Percentiles rank a stretch among this genome's conserved stretches.
Evolutionary conservation across 139 green algal species (phyloP).

Genomic region (Coelastrella sp.): DNA sequence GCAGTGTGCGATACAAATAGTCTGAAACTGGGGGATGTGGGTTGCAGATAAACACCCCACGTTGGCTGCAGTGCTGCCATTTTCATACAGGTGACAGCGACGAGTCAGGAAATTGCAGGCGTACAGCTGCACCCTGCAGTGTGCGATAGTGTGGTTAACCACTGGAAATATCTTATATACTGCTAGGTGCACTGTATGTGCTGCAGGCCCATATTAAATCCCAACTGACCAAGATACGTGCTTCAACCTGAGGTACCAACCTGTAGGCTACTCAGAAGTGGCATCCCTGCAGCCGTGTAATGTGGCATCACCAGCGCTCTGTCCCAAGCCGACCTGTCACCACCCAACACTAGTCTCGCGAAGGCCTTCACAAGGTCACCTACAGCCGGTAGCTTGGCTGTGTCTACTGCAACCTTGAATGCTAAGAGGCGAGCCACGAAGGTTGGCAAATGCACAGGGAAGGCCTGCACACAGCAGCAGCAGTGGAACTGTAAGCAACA

Average conservation of each 20-base stretch:
- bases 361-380: slow-evolving; percentile 41
- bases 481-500: slow-evolving; percentile 69
- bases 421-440: slow-evolving; percentile 23
- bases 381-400: slow-evolving; percentile 46
- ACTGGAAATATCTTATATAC: slow-evolving; percentile 54
- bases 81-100: too few relatives aligned
- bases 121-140: too few relatives aligned
- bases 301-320: slow-evolving; percentile 90
- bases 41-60: too few relatives aligned
- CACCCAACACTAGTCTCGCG: slow-evolving; percentile 58
- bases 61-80: too few relatives aligned
- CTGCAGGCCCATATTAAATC: too few relatives aligned
- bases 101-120: slow-evolving; percentile 43
- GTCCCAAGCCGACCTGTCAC: slow-evolving; percentile 81
- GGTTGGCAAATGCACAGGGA: slow-evolving; percentile 41
- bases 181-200: too few relatives aligned
- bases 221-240: too few relatives aligned
- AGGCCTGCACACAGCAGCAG: slow-evolving; percentile 1
- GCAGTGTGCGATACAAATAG: too few relatives aligned
- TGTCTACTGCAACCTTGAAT: slow-evolving; percentile 49
- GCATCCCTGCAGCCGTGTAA: slow-evolving; percentile 90
- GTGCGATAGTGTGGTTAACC: too few relatives aligned
- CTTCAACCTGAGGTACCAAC: background rate
- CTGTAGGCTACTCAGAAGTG: slow-evolving; percentile 66
- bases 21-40: too few relatives aligned